Evolutionary conservation across 345 rosid species (phyloP).

Genomic region (Salix dunnii): DNA sequence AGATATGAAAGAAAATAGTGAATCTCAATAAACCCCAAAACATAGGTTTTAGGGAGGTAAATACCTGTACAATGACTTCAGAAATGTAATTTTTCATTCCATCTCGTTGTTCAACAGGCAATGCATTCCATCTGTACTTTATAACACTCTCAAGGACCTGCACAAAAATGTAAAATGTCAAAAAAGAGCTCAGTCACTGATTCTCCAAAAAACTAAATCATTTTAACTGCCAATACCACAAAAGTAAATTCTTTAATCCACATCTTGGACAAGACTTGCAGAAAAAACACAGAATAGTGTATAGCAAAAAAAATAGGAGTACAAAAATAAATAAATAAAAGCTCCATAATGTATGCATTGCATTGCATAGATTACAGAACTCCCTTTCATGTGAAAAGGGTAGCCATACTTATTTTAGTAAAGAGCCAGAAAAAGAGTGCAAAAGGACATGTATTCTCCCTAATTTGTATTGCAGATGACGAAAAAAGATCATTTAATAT

Average conservation of each 20-base stretch:
- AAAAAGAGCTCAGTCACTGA: neutral
- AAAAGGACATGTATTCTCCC: neutral
- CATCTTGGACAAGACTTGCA: neutral
- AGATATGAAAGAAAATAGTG: neutral
- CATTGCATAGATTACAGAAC: neutral
- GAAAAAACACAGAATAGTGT: neutral
- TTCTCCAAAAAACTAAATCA: neutral
- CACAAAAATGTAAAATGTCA: constrained; percentile 1
- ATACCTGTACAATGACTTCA: constrained; percentile 96
- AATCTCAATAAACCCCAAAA: neutral
- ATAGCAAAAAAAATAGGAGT: neutral
- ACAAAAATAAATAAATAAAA: neutral
- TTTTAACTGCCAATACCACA: neutral
- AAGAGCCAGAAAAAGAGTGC: neutral
- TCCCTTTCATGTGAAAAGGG: neutral
- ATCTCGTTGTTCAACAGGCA: constrained; percentile 94
- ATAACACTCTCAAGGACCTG: constrained; percentile 98
- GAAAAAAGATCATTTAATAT: neutral
- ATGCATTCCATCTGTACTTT: constrained; percentile 97
- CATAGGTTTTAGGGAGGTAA: neutral
- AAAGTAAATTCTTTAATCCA: neutral
- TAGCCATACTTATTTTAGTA: neutral
- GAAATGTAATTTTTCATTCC: constrained; percentile 99
- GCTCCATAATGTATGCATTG: neutral
- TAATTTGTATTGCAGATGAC: neutral